Evolutionary conservation across 1,139 yeast genomes (phyloP).

Genomic region (Candida sp.): DNA sequence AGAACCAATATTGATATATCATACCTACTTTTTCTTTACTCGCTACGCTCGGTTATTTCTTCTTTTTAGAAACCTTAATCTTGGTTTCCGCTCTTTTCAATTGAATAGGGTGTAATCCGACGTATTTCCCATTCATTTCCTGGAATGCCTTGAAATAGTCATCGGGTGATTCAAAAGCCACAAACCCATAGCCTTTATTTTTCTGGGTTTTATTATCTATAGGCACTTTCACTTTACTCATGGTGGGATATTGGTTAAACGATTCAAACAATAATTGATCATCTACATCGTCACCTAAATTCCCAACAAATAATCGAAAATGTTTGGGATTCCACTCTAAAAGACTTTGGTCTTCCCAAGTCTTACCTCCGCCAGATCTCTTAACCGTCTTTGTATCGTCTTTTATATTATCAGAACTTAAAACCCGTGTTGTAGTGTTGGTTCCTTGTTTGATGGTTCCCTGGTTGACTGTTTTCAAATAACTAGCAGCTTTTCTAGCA

Average conservation of each 20-base stretch:
- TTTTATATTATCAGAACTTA: background rate
- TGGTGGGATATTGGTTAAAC: slow-evolving; percentile 46
- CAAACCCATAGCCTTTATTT: slow-evolving; percentile 70
- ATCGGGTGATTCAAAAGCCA: slow-evolving; percentile 57
- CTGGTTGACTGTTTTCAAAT: slow-evolving; percentile 19
- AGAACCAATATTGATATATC: background rate
- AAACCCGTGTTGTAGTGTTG: background rate
- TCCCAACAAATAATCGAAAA: slow-evolving; percentile 72
- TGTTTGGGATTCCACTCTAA: slow-evolving; percentile 66
- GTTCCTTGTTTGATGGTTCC: background rate
- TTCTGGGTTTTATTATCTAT: slow-evolving; percentile 38
- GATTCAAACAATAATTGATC: slow-evolving; percentile 52
- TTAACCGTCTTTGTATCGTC: slow-evolving; percentile 27
- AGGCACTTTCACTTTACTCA: slow-evolving; percentile 57
- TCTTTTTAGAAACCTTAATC: slow-evolving; percentile 27
- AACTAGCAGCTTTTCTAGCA: slow-evolving; percentile 42
- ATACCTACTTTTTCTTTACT: background rate
- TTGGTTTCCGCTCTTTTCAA: slow-evolving; percentile 62
- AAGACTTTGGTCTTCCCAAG: slow-evolving; percentile 47
- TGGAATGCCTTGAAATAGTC: slow-evolving; percentile 70
- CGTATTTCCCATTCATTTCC: slow-evolving; percentile 72
- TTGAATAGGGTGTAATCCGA: slow-evolving; percentile 73
- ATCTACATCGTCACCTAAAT: slow-evolving; percentile 64
- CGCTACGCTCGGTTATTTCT: slow-evolving; percentile 3
- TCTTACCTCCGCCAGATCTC: slow-evolving; percentile 41